These are phyloP conservation scores for Gaeumannomyces tritici DNA, from an alignment of 2,329 filamentous ascomycete genomes.

Conservation along the genomic window DNA sequence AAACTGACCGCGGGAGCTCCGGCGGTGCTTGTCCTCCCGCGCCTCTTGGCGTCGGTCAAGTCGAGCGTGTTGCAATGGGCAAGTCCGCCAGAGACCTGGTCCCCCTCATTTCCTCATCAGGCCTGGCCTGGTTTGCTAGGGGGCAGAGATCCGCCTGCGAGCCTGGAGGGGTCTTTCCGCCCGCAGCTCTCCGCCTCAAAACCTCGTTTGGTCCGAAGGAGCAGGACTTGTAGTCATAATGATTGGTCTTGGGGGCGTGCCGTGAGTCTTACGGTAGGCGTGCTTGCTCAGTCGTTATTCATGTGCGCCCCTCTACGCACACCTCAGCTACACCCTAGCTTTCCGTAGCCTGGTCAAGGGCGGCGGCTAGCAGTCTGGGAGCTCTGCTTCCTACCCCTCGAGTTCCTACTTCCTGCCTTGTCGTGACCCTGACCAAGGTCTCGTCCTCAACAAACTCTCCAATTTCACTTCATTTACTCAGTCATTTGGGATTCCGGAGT, in stretches of 20 bases:
- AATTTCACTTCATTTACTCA: background rate
- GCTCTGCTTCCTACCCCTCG: background rate
- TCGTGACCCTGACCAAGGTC: background rate
- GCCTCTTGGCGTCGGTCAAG: background rate
- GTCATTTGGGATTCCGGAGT: background rate
- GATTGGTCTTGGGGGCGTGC: background rate
- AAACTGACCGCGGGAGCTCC: background rate
- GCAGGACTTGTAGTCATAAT: background rate
- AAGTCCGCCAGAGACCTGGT: background rate
- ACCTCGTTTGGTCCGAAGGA: too few species aligned
- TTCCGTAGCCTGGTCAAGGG: background rate
- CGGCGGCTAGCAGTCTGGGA: background rate
- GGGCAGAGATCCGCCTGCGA: background rate
- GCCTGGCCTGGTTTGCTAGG: background rate
- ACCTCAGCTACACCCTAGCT: background rate
- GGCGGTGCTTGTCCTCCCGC: too few species aligned
- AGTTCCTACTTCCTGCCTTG: background rate
- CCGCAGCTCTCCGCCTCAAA: too few species aligned
- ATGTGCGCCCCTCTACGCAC: background rate
- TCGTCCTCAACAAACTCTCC: background rate
- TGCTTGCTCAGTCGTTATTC: background rate
- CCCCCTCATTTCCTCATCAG: background rate
- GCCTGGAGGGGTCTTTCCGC: background rate
- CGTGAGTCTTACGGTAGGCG: background rate
- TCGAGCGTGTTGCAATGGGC: background rate